These are phyloP conservation scores for Geosmithia flava DNA, from an alignment of 2,329 filamentous ascomycete genomes.

Conservation along the genomic window DNA sequence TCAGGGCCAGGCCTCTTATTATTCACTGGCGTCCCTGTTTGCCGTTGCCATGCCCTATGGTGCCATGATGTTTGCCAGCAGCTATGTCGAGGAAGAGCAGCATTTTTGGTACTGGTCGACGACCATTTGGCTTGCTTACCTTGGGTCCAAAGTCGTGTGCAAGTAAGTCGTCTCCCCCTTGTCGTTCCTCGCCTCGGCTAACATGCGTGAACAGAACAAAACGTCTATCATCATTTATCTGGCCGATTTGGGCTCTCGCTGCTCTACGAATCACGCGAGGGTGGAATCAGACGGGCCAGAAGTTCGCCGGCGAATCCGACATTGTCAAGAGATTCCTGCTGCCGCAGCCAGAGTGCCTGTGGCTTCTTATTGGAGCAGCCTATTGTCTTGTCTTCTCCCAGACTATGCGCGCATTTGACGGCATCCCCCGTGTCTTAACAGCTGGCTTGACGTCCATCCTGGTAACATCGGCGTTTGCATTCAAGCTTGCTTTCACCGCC, in stretches of 20 bases:
- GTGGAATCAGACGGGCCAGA: slow-evolving; percentile 98
- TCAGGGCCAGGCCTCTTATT: neutral
- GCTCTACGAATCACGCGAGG: slow-evolving; percentile 56
- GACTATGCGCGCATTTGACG: slow-evolving; percentile 27
- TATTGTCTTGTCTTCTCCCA: slow-evolving; percentile 50
- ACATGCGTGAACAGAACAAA: slow-evolving; percentile 10
- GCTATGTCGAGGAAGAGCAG: slow-evolving; percentile 96
- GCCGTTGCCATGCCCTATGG: slow-evolving; percentile 53
- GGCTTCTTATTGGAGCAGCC: slow-evolving; percentile 56
- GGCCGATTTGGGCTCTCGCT: slow-evolving; percentile 34
- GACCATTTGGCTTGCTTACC: slow-evolving; percentile 52
- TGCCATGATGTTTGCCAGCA: slow-evolving; percentile 93
- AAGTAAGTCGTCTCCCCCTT: slow-evolving; percentile 15
- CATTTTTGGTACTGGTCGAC: slow-evolving; percentile 96
- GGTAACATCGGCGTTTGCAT: slow-evolving; percentile 51
- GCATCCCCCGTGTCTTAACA: slow-evolving; percentile 25
- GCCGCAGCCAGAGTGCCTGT: slow-evolving; percentile 54
- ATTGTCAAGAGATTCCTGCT: slow-evolving; percentile 63
- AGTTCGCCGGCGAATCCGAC: slow-evolving; percentile 83
- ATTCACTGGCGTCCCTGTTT: slow-evolving; percentile 5
- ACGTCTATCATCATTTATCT: slow-evolving; percentile 16
- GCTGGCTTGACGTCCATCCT: slow-evolving; percentile 28
- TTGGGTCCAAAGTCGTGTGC: slow-evolving; percentile 34
- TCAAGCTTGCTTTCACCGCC: slow-evolving; percentile 82
- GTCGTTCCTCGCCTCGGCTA: neutral